Evolutionary conservation across 768 basidiomycete species (phyloP).

Genomic region (Leccinum aurantiacum): DNA sequence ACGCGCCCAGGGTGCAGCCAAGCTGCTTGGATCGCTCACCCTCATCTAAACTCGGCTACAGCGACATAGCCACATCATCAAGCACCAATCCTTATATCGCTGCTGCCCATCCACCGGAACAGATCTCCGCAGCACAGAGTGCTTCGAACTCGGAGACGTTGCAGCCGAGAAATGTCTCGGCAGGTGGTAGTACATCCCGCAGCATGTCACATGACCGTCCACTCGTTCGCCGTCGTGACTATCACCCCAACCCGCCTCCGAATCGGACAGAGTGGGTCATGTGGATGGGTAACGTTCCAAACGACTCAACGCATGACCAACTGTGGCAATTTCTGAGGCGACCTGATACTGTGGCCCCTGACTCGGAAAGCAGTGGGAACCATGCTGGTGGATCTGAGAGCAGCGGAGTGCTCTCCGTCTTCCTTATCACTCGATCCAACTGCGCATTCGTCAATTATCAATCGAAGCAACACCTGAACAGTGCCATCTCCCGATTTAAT

Average conservation of each 20-base stretch:
- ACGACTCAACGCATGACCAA: slow-evolving; percentile 80
- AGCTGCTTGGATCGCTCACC: slow-evolving; percentile 6
- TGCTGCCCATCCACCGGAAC: slow-evolving; percentile 3
- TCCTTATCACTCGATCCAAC: slow-evolving; percentile 91
- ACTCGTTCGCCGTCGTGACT: slow-evolving; percentile 45
- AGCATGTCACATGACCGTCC: slow-evolving; percentile 27
- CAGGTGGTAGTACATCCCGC: slow-evolving; percentile 2
- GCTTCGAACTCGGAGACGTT: slow-evolving; percentile 1
- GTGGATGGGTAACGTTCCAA: slow-evolving; percentile 94
- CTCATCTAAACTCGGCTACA: slow-evolving; percentile 9
- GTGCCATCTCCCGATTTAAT: slow-evolving; percentile 73
- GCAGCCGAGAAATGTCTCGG: background rate
- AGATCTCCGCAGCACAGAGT: background rate
- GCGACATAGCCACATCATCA: background rate
- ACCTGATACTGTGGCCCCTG: slow-evolving; percentile 16
- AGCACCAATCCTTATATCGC: background rate
- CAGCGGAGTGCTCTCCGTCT: slow-evolving; percentile 78
- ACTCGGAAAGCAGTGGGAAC: background rate
- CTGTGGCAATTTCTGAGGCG: slow-evolving; percentile 80
- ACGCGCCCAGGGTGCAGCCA: slow-evolving; percentile 19
- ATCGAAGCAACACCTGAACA: slow-evolving; percentile 55
- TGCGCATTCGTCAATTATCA: slow-evolving; percentile 94
- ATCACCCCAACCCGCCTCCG: slow-evolving; percentile 70
- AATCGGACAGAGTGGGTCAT: slow-evolving; percentile 90
- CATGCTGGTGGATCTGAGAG: background rate